Evolutionary conservation across 371 early-diverging fungal species (phyloP).

Genomic region (Cladochytrium tenue): DNA sequence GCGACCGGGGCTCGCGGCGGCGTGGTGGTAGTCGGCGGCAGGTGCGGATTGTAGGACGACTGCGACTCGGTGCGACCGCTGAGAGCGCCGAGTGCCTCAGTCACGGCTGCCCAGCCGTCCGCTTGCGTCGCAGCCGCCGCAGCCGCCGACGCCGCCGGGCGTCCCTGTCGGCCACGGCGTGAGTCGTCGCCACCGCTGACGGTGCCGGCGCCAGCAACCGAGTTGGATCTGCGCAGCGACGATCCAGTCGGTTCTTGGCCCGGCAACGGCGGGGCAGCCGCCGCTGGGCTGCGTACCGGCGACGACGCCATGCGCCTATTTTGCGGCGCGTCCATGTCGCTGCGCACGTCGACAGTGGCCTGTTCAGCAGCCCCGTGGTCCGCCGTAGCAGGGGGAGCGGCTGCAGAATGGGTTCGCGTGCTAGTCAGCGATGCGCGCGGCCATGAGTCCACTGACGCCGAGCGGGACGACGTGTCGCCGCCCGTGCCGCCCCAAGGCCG

Average conservation of each 20-base stretch:
- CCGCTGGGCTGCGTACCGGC: no score
- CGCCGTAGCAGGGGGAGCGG: background rate
- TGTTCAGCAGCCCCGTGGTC: no score
- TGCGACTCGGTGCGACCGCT: background rate
- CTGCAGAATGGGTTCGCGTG: background rate
- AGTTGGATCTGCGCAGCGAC: background rate
- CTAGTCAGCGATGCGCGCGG: background rate
- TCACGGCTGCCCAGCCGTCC: no score
- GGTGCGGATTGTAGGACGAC: background rate
- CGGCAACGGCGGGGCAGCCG: background rate
- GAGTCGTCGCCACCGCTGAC: background rate
- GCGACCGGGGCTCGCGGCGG: no score
- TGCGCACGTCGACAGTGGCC: no score
- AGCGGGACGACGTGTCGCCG: background rate
- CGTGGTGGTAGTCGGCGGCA: no score
- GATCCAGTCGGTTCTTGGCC: background rate
- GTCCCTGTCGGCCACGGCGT: background rate
- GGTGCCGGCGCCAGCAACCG: background rate
- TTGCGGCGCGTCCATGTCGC: no score
- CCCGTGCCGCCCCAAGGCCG: background rate
- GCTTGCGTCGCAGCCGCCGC: background rate
- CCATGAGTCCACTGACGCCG: background rate
- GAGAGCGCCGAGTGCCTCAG: background rate
- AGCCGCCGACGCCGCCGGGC: background rate
- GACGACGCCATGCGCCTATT: no score